Conservation (phyloP, 257 asterid genomes). For the Petunia secreta region DNA sequence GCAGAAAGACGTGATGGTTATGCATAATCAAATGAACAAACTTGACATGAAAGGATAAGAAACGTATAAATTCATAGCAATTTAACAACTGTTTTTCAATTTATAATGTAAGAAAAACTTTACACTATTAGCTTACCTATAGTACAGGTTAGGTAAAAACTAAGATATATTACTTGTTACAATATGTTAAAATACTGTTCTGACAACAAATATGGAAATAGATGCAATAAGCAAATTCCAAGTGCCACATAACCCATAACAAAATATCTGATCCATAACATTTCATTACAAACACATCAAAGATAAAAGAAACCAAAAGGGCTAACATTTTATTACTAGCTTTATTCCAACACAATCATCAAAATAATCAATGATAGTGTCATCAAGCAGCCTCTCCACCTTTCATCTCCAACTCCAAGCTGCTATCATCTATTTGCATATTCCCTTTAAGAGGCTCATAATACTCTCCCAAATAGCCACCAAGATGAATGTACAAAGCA, state of each 20-base stretch:
- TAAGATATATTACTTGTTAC: no score
- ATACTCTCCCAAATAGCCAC: conserved; percentile 91
- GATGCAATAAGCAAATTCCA: no score
- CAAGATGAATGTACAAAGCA: conserved; percentile 85
- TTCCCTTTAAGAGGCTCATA: conserved; percentile 93
- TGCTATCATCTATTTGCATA: conserved; percentile 68
- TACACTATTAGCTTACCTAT: no score
- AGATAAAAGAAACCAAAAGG: background rate
- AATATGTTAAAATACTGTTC: no score
- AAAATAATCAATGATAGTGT: background rate
- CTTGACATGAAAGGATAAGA: background rate
- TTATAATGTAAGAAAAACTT: no score
- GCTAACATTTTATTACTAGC: background rate
- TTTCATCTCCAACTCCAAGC: conserved; percentile 19
- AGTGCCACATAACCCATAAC: background rate
- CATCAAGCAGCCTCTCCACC: conserved; percentile 22
- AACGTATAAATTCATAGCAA: background rate
- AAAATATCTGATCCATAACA: background rate
- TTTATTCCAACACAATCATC: background rate
- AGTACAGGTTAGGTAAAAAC: no score
- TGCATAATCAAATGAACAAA: background rate
- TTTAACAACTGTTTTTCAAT: background rate
- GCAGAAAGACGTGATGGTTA: background rate
- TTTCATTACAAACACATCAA: background rate
- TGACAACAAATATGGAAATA: no score